Evolutionary conservation across 805 yeast genomes (phyloP).

Genomic region (Tetrapisispora fleetii): DNA sequence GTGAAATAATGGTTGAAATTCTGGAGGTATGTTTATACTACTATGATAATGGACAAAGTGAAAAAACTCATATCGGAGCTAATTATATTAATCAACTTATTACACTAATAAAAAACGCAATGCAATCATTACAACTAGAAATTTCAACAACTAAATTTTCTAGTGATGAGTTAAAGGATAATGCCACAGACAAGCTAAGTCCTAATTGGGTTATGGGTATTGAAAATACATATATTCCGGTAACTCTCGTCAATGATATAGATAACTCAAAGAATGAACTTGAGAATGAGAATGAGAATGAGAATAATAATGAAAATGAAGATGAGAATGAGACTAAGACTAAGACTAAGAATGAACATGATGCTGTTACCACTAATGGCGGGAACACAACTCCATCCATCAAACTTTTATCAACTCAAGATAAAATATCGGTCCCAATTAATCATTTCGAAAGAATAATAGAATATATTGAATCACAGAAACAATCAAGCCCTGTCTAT

Average conservation of each 20-base stretch:
- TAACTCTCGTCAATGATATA: background rate
- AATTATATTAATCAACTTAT: slow-evolving; percentile 79
- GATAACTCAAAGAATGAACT: background rate
- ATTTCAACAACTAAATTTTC: slow-evolving; percentile 6
- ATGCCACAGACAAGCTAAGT: too few relatives aligned
- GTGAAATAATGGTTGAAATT: slow-evolving; percentile 79
- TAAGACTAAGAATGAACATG: too few relatives aligned
- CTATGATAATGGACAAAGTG: slow-evolving; percentile 32
- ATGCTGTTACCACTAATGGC: too few relatives aligned
- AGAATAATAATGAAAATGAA: too few relatives aligned
- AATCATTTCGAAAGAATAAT: slow-evolving; percentile 64
- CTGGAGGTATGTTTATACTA: slow-evolving; percentile 75
- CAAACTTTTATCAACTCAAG: background rate
- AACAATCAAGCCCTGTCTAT: background rate
- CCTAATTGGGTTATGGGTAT: background rate
- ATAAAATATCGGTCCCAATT: slow-evolving; percentile 9
- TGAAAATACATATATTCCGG: background rate
- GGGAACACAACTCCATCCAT: background rate
- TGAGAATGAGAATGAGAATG: background rate
- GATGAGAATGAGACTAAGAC: too few relatives aligned
- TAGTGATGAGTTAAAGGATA: background rate
- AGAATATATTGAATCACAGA: slow-evolving; percentile 40
- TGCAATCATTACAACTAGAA: slow-evolving; percentile 31
- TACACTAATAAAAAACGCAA: slow-evolving; percentile 63
- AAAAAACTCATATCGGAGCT: slow-evolving; percentile 41